A percentile compares a stretch with the other conserved stretches of the same genome.
These are phyloP conservation scores for Penicillium thymicola DNA, from an alignment of 2,329 filamentous ascomycete genomes.

Conservation along the genomic window DNA sequence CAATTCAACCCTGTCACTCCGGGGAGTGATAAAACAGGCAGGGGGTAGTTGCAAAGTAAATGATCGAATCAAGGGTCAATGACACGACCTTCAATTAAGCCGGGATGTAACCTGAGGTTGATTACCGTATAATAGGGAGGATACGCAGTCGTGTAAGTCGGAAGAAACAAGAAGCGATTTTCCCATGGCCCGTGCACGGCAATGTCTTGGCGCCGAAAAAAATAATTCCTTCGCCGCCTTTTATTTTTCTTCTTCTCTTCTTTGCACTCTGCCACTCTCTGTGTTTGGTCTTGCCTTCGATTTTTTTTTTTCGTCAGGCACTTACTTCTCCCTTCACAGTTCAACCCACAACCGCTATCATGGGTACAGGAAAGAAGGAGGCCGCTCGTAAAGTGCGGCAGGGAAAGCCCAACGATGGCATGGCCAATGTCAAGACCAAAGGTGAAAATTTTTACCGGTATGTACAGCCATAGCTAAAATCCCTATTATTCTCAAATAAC, in stretches of 20 bases:
- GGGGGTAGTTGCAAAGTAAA: neutral
- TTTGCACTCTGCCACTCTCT: slow-evolving; percentile 32
- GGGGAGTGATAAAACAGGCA: neutral
- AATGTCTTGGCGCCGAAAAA: slow-evolving; percentile 38
- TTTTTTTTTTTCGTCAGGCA: slow-evolving; percentile 26
- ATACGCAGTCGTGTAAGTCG: slow-evolving; percentile 23
- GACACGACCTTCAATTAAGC: slow-evolving; percentile 5
- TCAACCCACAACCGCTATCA: slow-evolving; percentile 42
- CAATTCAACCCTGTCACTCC: neutral
- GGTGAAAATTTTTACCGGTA: slow-evolving; percentile 97
- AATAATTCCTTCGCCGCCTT: slow-evolving; percentile 28
- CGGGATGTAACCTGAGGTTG: slow-evolving; percentile 2
- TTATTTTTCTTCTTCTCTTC: slow-evolving; percentile 29
- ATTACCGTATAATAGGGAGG: slow-evolving; percentile 16
- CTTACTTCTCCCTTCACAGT: slow-evolving; percentile 20
- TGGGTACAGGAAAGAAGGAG: slow-evolving; percentile 94
- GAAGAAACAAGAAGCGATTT: slow-evolving; percentile 35
- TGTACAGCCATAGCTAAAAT: slow-evolving; percentile 30
- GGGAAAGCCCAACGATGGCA: slow-evolving; percentile 80
- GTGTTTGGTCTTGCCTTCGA: slow-evolving; percentile 29
- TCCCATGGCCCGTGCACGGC: slow-evolving; percentile 38
- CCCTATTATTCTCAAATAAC: neutral
- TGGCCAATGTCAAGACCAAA: slow-evolving; percentile 88
- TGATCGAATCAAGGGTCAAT: neutral
- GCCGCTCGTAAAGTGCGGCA: slow-evolving; percentile 75